Conservation (phyloP, 768 basidiomycete species). For the Collybia mongolica region DNA sequence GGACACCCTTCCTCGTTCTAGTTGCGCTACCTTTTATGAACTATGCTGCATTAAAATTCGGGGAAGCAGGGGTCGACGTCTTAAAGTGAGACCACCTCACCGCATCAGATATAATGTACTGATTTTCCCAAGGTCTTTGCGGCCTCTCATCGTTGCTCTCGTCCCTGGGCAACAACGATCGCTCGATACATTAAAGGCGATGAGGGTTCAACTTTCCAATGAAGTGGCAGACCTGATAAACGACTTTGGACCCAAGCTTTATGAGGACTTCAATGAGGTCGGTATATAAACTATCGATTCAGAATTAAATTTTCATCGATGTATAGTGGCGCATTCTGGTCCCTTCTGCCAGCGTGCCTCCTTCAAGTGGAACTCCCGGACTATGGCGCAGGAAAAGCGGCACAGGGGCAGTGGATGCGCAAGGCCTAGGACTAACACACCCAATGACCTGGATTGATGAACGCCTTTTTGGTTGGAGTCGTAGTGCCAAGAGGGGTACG, state of each 20-base stretch:
- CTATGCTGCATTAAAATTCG: constrained; percentile 93
- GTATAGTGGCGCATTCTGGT: constrained; percentile 73
- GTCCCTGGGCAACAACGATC: constrained; percentile 86
- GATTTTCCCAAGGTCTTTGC: constrained; percentile 63
- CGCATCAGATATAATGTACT: constrained; percentile 1
- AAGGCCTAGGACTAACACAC: constrained; percentile 81
- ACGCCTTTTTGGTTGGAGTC: constrained; percentile 89
- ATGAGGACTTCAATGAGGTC: constrained; percentile 85
- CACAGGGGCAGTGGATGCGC: constrained; percentile 80
- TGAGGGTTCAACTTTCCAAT: constrained; percentile 73
- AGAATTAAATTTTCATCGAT: constrained; percentile 5
- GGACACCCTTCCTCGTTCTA: constrained; percentile 77
- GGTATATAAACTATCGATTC: constrained; percentile 17
- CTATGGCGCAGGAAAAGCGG: constrained; percentile 80
- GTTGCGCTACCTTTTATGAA: constrained; percentile 83
- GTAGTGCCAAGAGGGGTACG: constrained; percentile 74
- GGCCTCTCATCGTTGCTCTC: constrained; percentile 84
- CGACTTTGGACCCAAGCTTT: constrained; percentile 85
- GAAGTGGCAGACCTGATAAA: constrained; percentile 84
- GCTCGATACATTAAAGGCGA: constrained; percentile 71
- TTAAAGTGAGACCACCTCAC: constrained; percentile 64
- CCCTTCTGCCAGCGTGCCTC: constrained; percentile 83
- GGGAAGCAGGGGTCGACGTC: constrained; percentile 97
- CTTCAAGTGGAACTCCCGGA: constrained; percentile 71
- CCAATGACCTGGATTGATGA: constrained; percentile 97